phyloP scores from a whole-genome alignment of 768 basidiomycete genomes.

The Hemileccinum rubropunctum region DNA sequence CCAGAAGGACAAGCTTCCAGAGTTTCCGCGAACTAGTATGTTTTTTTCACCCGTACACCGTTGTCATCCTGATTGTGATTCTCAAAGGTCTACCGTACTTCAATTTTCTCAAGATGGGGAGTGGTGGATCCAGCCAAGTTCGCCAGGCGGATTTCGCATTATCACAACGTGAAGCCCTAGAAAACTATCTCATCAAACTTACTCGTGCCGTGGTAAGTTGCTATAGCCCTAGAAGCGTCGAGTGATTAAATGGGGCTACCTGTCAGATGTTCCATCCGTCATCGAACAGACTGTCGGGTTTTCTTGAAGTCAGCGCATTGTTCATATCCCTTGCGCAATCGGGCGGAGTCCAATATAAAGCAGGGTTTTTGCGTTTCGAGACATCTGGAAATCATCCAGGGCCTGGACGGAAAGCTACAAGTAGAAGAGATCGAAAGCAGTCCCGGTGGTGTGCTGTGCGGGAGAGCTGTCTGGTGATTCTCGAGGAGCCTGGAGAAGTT shows the following conservation, averaged over 20 bases:
- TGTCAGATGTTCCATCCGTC: constrained; percentile 92
- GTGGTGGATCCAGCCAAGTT: constrained; percentile 47
- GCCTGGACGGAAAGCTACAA: constrained; percentile 64
- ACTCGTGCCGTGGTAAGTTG: constrained; percentile 82
- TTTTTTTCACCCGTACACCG: neutral
- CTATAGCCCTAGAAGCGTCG: neutral
- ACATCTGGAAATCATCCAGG: constrained; percentile 47
- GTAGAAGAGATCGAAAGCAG: constrained; percentile 58
- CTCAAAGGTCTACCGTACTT: constrained; percentile 80
- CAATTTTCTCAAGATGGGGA: constrained; percentile 74
- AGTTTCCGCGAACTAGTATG: constrained; percentile 84
- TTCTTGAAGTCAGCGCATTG: constrained; percentile 89
- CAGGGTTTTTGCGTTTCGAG: constrained; percentile 72
- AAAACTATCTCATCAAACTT: constrained; percentile 84
- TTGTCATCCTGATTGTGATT: constrained; percentile 1
- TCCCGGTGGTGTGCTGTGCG: constrained; percentile 89
- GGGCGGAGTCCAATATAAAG: constrained; percentile 90
- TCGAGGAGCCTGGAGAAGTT: constrained; percentile 86
- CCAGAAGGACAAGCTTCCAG: constrained; percentile 75
- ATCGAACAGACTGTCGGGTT: constrained; percentile 83
- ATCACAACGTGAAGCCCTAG: constrained; percentile 76
- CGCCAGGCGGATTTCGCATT: constrained; percentile 76
- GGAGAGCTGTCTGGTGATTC: constrained; percentile 86
- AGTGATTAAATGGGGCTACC: constrained; percentile 6
- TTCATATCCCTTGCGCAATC: constrained; percentile 75